Evolutionary conservation across 2,329 filamentous ascomycete species (phyloP).

Genomic region (Orbilia ellipsospora): DNA sequence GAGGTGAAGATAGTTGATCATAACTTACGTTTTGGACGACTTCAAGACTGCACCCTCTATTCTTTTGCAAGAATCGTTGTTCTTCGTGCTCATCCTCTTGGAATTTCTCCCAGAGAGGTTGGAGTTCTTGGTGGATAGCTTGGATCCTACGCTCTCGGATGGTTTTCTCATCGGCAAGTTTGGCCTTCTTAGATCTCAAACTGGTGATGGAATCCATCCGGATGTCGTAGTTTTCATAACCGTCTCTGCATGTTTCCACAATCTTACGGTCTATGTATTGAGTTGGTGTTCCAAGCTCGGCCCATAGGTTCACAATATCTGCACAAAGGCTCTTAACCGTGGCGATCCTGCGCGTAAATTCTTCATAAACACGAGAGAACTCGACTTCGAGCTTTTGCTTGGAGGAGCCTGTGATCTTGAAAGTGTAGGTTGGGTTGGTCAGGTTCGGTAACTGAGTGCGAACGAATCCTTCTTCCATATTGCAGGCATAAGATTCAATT

Average conservation of each 20-base stretch:
- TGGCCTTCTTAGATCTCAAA: conserved; percentile 79
- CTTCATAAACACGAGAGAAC: conserved; percentile 94
- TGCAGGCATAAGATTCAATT: conserved; percentile 93
- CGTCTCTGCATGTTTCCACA: conserved; percentile 80
- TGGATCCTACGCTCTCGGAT: conserved; percentile 80
- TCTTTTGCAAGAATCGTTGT: conserved; percentile 84
- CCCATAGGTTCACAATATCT: conserved; percentile 93
- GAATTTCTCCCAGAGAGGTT: conserved; percentile 87
- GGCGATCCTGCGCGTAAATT: conserved; percentile 85
- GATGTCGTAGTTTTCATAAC: conserved; percentile 68
- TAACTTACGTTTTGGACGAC: conserved; percentile 56
- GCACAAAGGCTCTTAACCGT: conserved; percentile 80
- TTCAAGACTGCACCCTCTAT: conserved; percentile 84
- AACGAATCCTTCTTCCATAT: conserved; percentile 90
- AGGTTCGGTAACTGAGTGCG: conserved; percentile 86
- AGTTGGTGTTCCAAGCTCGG: conserved; percentile 91
- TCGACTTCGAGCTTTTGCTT: conserved; percentile 87
- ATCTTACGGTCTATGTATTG: conserved; percentile 89
- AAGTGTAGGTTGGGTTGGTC: conserved; percentile 77
- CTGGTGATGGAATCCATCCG: conserved; percentile 85
- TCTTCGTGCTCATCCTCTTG: conserved; percentile 83
- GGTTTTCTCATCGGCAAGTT: conserved; percentile 87
- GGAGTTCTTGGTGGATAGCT: conserved; percentile 81
- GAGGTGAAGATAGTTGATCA: background rate
- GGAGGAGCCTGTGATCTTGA: conserved; percentile 92